Evolutionary conservation across 1,284 basidiomycete genomes (phyloP).

Genomic region (Ceratobasidium sp.): DNA sequence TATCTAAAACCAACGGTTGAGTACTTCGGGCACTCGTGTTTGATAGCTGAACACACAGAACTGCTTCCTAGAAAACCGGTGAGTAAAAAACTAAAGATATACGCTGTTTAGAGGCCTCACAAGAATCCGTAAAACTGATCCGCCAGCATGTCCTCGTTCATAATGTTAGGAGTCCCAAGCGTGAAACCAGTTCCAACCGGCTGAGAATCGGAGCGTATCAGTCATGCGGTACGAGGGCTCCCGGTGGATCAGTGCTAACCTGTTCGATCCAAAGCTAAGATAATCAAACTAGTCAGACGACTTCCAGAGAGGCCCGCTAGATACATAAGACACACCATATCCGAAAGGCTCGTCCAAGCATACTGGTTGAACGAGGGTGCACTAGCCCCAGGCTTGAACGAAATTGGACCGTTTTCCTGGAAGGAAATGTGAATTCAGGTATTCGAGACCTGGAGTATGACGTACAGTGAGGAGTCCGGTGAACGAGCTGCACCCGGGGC

Average conservation of each 20-base stretch:
- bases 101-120: slow-evolving; percentile 19
- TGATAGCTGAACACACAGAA: background rate
- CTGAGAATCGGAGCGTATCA: slow-evolving; percentile 51
- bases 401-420: slow-evolving; percentile 57
- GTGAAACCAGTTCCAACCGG: slow-evolving; percentile 58
- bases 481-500: slow-evolving; percentile 28
- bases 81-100: slow-evolving; percentile 13
- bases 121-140: slow-evolving; percentile 54
- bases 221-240: background rate
- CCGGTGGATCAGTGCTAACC: background rate
- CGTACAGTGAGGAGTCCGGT: slow-evolving; percentile 11
- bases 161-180: slow-evolving; percentile 55
- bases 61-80: background rate
- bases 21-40: background rate
- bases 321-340: slow-evolving; percentile 49
- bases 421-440: slow-evolving; percentile 10
- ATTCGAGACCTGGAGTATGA: background rate
- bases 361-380: slow-evolving; percentile 55
- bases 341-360: slow-evolving; percentile 56
- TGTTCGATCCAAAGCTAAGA: slow-evolving; percentile 45
- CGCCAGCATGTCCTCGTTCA: slow-evolving; percentile 55
- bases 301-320: background rate
- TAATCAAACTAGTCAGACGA: background rate
- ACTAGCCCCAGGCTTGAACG: slow-evolving; percentile 54
- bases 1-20: slow-evolving; percentile 6